Conservation (phyloP, 2,329 filamentous ascomycete species). For the Westerdykella sp. region DNA sequence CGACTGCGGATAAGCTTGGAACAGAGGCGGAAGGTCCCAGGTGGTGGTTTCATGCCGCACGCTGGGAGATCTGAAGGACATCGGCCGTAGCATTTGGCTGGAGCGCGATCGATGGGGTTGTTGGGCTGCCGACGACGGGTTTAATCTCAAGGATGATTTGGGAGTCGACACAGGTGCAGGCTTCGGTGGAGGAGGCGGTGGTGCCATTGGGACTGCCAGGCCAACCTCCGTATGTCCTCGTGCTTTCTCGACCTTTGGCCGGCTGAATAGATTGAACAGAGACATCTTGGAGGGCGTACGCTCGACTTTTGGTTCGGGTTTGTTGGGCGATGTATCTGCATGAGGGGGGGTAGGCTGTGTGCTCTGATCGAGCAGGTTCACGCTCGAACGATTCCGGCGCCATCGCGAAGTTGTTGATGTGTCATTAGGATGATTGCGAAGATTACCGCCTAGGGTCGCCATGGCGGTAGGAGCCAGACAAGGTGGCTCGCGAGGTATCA, state of each 20-base stretch:
- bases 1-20: slow-evolving; percentile 80
- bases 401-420: slow-evolving; percentile 28
- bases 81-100: slow-evolving; percentile 27
- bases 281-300: slow-evolving; percentile 41
- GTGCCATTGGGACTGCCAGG: slow-evolving; percentile 32
- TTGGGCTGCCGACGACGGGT: slow-evolving; percentile 24
- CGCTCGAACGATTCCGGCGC: slow-evolving; percentile 31
- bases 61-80: slow-evolving; percentile 21
- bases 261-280: slow-evolving; percentile 46
- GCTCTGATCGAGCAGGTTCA: slow-evolving; percentile 22
- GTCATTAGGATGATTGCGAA: slow-evolving; percentile 19
- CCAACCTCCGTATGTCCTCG: slow-evolving; percentile 43
- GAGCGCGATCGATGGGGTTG: slow-evolving; percentile 29
- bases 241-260: slow-evolving; percentile 44
- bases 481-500: slow-evolving; percentile 5
- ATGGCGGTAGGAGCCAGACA: slow-evolving; percentile 20
- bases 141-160: slow-evolving; percentile 26
- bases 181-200: slow-evolving; percentile 21
- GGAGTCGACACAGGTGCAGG: slow-evolving; percentile 15
- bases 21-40: slow-evolving; percentile 61
- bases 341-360: slow-evolving; percentile 1
- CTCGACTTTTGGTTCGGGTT: slow-evolving; percentile 24
- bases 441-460: slow-evolving; percentile 14
- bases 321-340: slow-evolving; percentile 4
- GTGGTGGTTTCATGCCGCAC: slow-evolving; percentile 27